phyloP scores from a whole-genome alignment of 441 rosid species.

The Euphorbia celastroides region DNA sequence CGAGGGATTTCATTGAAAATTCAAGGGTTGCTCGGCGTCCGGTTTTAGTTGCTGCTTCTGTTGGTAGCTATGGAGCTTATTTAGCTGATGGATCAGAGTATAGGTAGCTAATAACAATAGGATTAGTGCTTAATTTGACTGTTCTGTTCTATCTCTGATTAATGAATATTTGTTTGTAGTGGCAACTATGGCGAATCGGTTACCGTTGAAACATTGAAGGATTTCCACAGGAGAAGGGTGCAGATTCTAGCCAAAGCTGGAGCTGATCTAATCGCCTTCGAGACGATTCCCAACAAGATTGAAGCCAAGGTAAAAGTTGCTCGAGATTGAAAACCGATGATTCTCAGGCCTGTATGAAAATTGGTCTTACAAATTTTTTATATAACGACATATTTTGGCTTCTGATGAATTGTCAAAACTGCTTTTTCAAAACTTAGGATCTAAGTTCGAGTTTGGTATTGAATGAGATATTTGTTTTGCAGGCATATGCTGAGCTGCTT shows the following conservation, averaged over 20 bases:
- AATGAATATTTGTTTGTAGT: constrained; percentile 21
- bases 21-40: constrained; percentile 37
- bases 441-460: too few relatives aligned
- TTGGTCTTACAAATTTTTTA: too few relatives aligned
- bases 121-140: neutral
- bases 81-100: constrained; percentile 94
- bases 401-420: too few relatives aligned
- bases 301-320: constrained; percentile 60
- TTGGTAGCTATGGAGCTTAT: constrained; percentile 98
- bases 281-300: constrained; percentile 81
- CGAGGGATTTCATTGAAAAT: constrained; percentile 40
- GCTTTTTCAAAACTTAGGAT: too few relatives aligned
- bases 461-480: constrained; percentile 11
- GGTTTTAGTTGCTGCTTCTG: constrained; percentile 70
- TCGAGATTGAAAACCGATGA: neutral
- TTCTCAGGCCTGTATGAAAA: too few relatives aligned
- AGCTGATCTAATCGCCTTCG: constrained; percentile 73
- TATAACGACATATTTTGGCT: too few relatives aligned
- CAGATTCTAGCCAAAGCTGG: constrained; percentile 66
- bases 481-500: constrained; percentile 85
- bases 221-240: constrained; percentile 78
- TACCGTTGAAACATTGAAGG: constrained; percentile 59
- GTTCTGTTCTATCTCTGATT: neutral
- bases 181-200: constrained; percentile 62
- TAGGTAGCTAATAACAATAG: constrained; percentile 33